Percentiles rank a stretch among this genome's conserved stretches.
Conservation (phyloP, 129 eudicot genomes). For the Lactuca sativa region DNA sequence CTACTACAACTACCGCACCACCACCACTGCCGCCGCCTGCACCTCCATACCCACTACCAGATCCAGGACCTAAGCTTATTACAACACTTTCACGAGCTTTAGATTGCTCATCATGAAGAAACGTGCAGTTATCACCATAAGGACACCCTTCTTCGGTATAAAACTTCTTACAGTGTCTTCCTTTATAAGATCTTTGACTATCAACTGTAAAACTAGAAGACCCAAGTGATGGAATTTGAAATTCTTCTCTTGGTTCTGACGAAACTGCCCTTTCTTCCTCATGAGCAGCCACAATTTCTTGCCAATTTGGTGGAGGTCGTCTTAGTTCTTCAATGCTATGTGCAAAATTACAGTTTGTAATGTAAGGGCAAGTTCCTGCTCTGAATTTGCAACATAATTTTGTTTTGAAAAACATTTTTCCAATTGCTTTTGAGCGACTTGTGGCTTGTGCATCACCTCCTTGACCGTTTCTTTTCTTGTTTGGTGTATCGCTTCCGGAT, state of each 20-base stretch:
- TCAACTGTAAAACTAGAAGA: conserved; percentile 57
- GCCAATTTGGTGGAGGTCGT: conserved; percentile 96
- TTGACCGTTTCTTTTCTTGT: conserved; percentile 66
- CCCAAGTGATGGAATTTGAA: conserved; percentile 73
- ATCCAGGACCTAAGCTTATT: conserved; percentile 85
- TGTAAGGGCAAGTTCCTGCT: conserved; percentile 80
- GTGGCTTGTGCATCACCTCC: conserved; percentile 40
- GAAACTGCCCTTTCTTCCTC: conserved; percentile 66
- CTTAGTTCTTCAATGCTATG: conserved; percentile 81
- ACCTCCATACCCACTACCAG: conserved; percentile 62
- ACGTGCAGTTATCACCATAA: conserved; percentile 91
- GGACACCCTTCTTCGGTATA: conserved; percentile 98
- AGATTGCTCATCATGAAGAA: conserved; percentile 95
- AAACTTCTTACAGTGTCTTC: conserved; percentile 93
- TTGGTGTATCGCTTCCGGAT: conserved; percentile 66
- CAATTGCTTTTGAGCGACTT: conserved; percentile 79
- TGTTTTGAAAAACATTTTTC: conserved; percentile 87
- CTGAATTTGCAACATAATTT: conserved; percentile 88
- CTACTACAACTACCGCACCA: background rate
- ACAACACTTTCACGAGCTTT: conserved; percentile 93
- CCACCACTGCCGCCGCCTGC: conserved; percentile 19
- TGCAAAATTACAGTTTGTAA: conserved; percentile 90
- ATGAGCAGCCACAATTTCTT: conserved; percentile 90
- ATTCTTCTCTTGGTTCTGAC: conserved; percentile 83
- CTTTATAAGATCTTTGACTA: conserved; percentile 81